These are phyloP conservation scores for Botryosphaeria dothidea DNA, from an alignment of 2,329 filamentous ascomycete species.

Conservation along the genomic window DNA sequence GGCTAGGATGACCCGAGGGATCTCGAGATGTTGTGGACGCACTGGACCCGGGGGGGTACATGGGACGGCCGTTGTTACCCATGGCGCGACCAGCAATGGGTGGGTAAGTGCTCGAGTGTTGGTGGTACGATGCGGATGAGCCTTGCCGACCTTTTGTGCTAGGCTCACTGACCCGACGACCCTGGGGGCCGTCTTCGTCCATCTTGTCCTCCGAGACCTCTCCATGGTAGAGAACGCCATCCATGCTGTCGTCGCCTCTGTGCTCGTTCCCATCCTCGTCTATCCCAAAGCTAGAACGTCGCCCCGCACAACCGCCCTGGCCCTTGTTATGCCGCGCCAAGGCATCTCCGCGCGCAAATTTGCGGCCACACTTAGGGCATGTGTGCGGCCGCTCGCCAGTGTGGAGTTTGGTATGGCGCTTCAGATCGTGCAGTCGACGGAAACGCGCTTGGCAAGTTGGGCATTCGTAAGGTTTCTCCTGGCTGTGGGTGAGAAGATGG, in stretches of 20 bases:
- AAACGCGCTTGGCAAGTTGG: constrained; percentile 93
- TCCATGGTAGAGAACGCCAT: constrained; percentile 59
- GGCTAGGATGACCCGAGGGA: constrained; percentile 41
- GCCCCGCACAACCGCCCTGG: constrained; percentile 89
- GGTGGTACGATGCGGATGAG: constrained; percentile 61
- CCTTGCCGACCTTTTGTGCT: constrained; percentile 65
- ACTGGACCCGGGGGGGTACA: constrained; percentile 37
- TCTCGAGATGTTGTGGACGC: constrained; percentile 31
- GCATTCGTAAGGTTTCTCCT: constrained; percentile 96
- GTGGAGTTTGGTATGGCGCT: constrained; percentile 94
- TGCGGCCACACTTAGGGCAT: constrained; percentile 90
- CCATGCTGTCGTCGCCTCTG: constrained; percentile 60
- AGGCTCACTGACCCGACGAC: constrained; percentile 69
- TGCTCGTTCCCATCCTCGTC: constrained; percentile 64
- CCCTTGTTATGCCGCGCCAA: constrained; percentile 94
- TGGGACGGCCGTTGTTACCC: constrained; percentile 30
- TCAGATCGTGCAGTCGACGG: constrained; percentile 88
- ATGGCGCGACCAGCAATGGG: constrained; percentile 55
- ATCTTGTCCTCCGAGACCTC: constrained; percentile 59
- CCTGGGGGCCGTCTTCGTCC: constrained; percentile 53
- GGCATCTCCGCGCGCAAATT: constrained; percentile 93
- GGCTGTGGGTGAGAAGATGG: constrained; percentile 93
- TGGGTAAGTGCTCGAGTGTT: constrained; percentile 74
- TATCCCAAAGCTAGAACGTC: constrained; percentile 80
- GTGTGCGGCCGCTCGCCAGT: constrained; percentile 95